phyloP scores from a whole-genome alignment of 75 land plant species.

The Cupressus sempervirens region DNA sequence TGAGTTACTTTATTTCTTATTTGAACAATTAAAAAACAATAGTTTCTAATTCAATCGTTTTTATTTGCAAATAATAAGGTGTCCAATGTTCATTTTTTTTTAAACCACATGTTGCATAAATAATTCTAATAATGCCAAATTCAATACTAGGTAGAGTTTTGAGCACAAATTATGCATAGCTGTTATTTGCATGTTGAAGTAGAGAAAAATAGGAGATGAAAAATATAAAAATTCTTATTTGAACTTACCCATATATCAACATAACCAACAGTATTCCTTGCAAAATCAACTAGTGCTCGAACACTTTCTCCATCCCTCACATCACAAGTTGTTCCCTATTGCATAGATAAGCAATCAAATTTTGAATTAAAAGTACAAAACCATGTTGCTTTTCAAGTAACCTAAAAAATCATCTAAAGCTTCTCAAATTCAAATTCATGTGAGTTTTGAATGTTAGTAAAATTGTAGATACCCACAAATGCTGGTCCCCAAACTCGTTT shows the following conservation, averaged over 20 bases:
- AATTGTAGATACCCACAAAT: constrained; percentile 70
- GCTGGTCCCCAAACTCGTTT: constrained; percentile 80
- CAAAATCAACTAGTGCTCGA: constrained; percentile 57
- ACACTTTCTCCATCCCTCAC: constrained; percentile 79
- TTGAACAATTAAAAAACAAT: too few species aligned
- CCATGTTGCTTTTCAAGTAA: neutral
- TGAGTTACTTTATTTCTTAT: too few species aligned
- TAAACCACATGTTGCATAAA: too few species aligned
- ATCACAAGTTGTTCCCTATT: constrained; percentile 91
- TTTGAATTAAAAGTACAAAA: neutral
- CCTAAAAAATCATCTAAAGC: neutral
- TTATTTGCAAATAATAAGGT: too few species aligned
- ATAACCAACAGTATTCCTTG: constrained; percentile 54
- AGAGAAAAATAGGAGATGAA: constrained; percentile 4
- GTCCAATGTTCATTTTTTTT: too few species aligned
- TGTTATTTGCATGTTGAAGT: neutral
- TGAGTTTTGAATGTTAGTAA: neutral
- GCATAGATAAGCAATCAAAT: neutral
- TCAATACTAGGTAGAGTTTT: too few species aligned
- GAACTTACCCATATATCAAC: constrained; percentile 87
- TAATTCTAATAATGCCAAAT: too few species aligned
- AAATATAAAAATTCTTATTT: neutral
- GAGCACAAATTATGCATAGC: neutral
- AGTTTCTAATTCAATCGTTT: too few species aligned
- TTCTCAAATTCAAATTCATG: neutral